Conservation (phyloP, 148 eudicot genomes). For the Rhododendron ferrugineum region DNA sequence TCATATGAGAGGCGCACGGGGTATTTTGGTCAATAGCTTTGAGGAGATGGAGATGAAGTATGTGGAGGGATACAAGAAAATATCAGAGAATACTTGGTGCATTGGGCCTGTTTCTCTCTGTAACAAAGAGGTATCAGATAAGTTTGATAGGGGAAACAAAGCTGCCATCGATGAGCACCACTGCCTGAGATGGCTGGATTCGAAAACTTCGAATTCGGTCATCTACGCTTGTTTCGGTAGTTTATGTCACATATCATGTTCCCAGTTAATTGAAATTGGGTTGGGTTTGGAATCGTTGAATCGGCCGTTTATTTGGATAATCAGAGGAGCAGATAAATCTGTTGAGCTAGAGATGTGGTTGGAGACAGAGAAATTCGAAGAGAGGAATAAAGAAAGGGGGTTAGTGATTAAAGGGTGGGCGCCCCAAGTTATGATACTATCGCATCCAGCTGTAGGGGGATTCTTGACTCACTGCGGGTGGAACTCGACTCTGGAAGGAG, state of each 20-base stretch:
- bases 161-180: slow-evolving; percentile 21
- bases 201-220: slow-evolving; percentile 26
- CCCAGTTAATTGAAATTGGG: slow-evolving; percentile 39
- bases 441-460: slow-evolving; percentile 34
- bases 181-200: slow-evolving; percentile 45
- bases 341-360: slow-evolving; percentile 43
- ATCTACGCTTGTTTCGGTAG: slow-evolving; percentile 51
- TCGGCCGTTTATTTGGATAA: slow-evolving; percentile 48
- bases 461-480: slow-evolving; percentile 58
- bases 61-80: slow-evolving; percentile 29
- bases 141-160: slow-evolving; percentile 31
- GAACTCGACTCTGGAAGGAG: slow-evolving; percentile 50
- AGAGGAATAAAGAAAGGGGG: slow-evolving; percentile 30
- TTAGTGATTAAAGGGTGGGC: slow-evolving; percentile 47
- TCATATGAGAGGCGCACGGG: slow-evolving; percentile 31
- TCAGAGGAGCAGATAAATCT: slow-evolving; percentile 24
- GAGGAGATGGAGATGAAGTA: slow-evolving; percentile 42
- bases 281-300: slow-evolving; percentile 35
- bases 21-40: slow-evolving; percentile 47
- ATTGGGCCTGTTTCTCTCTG: slow-evolving; percentile 43
- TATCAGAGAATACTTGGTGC: slow-evolving; percentile 33
- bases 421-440: slow-evolving; percentile 41
- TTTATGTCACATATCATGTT: slow-evolving; percentile 27
- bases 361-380: slow-evolving; percentile 20
- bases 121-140: slow-evolving; percentile 23